A percentile compares a stretch with the other conserved stretches of the same genome.
phyloP scores from a whole-genome alignment of 2,329 filamentous ascomycete species.

The Xylariaceae sp. region DNA sequence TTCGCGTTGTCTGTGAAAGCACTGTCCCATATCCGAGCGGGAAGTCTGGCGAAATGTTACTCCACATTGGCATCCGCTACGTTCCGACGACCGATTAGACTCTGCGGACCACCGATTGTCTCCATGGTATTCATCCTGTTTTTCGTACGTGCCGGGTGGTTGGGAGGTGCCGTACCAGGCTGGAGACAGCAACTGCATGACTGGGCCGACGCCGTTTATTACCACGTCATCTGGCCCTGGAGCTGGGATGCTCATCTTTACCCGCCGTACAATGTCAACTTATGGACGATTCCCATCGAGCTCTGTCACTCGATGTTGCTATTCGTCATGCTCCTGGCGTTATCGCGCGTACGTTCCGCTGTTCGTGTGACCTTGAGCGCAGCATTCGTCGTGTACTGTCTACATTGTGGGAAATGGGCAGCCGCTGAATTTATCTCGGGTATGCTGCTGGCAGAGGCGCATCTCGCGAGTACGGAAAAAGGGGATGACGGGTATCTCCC shows the following conservation, averaged over 20 bases:
- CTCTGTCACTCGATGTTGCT: constrained; percentile 42
- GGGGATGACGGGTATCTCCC: neutral
- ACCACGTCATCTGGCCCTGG: constrained; percentile 27
- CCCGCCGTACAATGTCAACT: constrained; percentile 38
- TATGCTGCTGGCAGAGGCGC: constrained; percentile 42
- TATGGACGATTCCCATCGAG: constrained; percentile 47
- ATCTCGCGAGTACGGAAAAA: constrained; percentile 33
- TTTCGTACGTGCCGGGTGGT: constrained; percentile 30
- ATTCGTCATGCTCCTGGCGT: constrained; percentile 36
- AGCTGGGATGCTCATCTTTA: constrained; percentile 28
- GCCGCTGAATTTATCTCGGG: constrained; percentile 43
- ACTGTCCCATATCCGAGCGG: constrained; percentile 37
- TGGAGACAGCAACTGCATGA: constrained; percentile 26
- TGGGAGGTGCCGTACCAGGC: constrained; percentile 12
- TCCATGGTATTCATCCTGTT: constrained; percentile 36
- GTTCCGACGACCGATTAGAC: constrained; percentile 42
- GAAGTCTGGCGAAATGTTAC: constrained; percentile 35
- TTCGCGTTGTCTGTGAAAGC: constrained; percentile 44
- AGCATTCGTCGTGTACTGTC: constrained; percentile 35
- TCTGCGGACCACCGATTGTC: constrained; percentile 42
- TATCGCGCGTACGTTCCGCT: constrained; percentile 33
- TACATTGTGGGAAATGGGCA: constrained; percentile 38
- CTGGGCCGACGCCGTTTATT: constrained; percentile 27
- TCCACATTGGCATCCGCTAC: constrained; percentile 41
- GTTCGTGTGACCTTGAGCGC: constrained; percentile 32